Conservation (phyloP, 2,329 filamentous ascomycete genomes). For the Thermoascus crustaceus region DNA sequence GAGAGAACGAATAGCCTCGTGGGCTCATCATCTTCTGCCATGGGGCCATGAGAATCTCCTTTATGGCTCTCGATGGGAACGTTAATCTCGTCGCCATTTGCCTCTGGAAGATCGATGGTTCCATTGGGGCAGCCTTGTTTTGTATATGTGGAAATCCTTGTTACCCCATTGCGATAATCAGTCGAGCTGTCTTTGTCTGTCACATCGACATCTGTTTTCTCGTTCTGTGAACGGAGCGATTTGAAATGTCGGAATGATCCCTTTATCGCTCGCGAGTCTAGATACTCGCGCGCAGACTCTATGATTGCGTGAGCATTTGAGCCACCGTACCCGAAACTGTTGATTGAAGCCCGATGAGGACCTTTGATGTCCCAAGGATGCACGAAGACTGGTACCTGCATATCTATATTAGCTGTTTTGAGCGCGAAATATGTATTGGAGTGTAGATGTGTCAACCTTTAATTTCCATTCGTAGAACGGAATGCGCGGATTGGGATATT, state of each 20-base stretch:
- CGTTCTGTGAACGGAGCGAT: background rate
- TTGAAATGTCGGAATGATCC: background rate
- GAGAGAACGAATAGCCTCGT: background rate
- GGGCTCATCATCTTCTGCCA: background rate
- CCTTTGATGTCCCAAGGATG: slow-evolving; percentile 2
- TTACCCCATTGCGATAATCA: too few species aligned
- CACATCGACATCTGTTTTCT: too few species aligned
- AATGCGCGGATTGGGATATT: slow-evolving; percentile 11
- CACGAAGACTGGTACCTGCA: background rate
- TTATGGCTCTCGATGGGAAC: background rate
- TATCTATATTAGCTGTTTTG: too few species aligned
- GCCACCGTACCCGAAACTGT: slow-evolving; percentile 9
- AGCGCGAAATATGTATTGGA: too few species aligned
- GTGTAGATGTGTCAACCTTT: too few species aligned
- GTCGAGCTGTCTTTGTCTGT: too few species aligned
- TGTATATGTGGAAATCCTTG: too few species aligned
- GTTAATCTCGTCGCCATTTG: background rate
- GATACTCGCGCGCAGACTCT: slow-evolving; percentile 2
- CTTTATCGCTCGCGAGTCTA: background rate
- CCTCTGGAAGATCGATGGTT: too few species aligned
- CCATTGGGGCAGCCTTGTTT: too few species aligned
- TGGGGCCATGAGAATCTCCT: background rate
- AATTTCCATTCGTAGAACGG: background rate
- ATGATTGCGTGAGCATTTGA: slow-evolving; percentile 8
- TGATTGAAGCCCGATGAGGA: slow-evolving; percentile 2